A percentile compares a stretch with the other conserved stretches of the same genome.
phyloP scores from a whole-genome alignment of 208 protist species.

The Trichomonas vaginalis region DNA sequence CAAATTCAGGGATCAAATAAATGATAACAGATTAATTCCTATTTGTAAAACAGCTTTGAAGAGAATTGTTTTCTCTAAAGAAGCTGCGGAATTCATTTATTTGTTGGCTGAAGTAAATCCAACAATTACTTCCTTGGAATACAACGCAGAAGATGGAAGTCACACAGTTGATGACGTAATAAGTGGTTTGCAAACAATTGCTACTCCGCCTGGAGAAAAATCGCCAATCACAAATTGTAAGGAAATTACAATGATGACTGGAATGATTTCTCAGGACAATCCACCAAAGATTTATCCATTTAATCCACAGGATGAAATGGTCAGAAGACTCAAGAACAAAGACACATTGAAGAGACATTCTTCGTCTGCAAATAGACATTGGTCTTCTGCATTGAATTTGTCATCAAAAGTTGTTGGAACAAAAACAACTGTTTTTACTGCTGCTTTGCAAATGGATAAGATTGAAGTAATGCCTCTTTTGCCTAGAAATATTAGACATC shows the following conservation, averaged over 20 bases:
- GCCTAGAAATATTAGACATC: neutral
- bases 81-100: neutral
- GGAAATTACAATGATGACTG: neutral
- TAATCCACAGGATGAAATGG: neutral
- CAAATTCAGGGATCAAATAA: neutral
- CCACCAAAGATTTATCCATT: conserved; percentile 6
- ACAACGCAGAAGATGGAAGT: neutral
- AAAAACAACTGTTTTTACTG: neutral
- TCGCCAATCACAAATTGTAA: neutral
- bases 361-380: neutral
- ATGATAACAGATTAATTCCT: neutral
- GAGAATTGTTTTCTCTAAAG: neutral
- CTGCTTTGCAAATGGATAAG: neutral
- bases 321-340: neutral
- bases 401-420: neutral
- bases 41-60: neutral
- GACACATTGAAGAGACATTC: neutral
- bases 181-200: neutral
- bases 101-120: neutral
- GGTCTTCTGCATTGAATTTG: neutral
- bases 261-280: neutral
- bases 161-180: neutral
- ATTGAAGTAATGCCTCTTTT: neutral
- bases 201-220: neutral
- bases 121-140: neutral